A percentile compares a stretch with the other conserved stretches of the same genome.
Conservation (phyloP, 768 basidiomycete genomes). For the Russula foetens region DNA sequence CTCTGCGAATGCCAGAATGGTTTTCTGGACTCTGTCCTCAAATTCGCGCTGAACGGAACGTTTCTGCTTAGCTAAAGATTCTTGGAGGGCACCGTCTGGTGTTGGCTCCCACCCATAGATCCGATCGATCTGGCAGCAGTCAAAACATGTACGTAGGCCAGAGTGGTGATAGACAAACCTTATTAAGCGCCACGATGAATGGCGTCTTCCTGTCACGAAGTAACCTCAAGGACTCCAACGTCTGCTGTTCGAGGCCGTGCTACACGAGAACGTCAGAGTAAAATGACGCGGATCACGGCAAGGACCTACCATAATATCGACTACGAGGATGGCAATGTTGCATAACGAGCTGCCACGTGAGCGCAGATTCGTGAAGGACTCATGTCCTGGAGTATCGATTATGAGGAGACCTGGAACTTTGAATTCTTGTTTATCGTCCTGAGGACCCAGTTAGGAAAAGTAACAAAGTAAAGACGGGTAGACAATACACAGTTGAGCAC, state of each 20-base stretch:
- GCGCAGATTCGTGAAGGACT: slow-evolving; percentile 96
- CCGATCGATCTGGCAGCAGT: slow-evolving; percentile 75
- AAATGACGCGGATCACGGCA: not conserved
- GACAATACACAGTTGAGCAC: slow-evolving; percentile 77
- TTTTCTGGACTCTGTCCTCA: slow-evolving; percentile 77
- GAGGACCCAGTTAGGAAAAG: slow-evolving; percentile 2
- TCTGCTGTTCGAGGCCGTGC: slow-evolving; percentile 99
- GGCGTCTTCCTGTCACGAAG: slow-evolving; percentile 92
- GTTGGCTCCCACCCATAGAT: slow-evolving; percentile 92
- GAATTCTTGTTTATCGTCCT: slow-evolving; percentile 83
- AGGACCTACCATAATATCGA: slow-evolving; percentile 83
- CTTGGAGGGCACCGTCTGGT: slow-evolving; percentile 87
- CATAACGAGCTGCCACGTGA: slow-evolving; percentile 93
- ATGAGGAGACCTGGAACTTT: slow-evolving; percentile 94
- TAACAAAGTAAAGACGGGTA: not conserved
- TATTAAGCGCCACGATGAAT: slow-evolving; percentile 98
- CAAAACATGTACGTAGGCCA: not conserved
- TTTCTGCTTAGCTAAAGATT: slow-evolving; percentile 79
- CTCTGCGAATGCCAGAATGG: slow-evolving; percentile 92
- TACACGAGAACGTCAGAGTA: slow-evolving; percentile 24
- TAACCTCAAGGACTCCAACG: slow-evolving; percentile 88
- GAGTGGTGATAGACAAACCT: slow-evolving; percentile 34
- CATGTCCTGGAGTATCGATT: slow-evolving; percentile 99
- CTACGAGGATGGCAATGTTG: slow-evolving; percentile 98
- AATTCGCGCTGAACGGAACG: slow-evolving; percentile 82